Conservation (phyloP, 1,284 basidiomycete genomes). For the Ganoderma lingzhi region DNA sequence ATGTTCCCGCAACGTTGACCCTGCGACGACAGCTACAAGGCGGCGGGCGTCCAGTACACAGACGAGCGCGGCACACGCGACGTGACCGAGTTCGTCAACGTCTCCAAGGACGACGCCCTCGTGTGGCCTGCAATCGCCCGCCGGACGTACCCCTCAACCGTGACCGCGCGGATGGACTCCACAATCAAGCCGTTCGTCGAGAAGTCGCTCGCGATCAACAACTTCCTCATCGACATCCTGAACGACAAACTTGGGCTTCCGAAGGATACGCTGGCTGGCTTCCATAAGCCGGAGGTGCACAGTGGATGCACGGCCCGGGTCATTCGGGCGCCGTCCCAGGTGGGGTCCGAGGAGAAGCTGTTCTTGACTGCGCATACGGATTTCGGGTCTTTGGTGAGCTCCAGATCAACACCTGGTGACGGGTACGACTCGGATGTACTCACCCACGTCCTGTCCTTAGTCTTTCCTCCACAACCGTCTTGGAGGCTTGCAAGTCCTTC, state of each 20-base stretch:
- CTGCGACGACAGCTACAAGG: slow-evolving; percentile 39
- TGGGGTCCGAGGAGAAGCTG: slow-evolving; percentile 27
- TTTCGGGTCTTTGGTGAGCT: slow-evolving; percentile 42
- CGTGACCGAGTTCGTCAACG: slow-evolving; percentile 44
- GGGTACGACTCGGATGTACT: too few species aligned
- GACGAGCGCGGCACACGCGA: slow-evolving; percentile 46
- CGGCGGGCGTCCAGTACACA: slow-evolving; percentile 43
- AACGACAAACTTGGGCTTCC: slow-evolving; percentile 44
- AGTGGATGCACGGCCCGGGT: slow-evolving; percentile 36
- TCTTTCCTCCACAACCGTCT: slow-evolving; percentile 75
- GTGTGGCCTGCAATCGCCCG: slow-evolving; percentile 36
- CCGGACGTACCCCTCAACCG: slow-evolving; percentile 41
- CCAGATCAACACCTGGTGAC: too few species aligned
- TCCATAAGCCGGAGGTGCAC: slow-evolving; percentile 32
- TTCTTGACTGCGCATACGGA: slow-evolving; percentile 43
- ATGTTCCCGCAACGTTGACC: background rate
- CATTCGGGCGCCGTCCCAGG: slow-evolving; percentile 38
- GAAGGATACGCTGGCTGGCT: slow-evolving; percentile 36
- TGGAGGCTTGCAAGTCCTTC: slow-evolving; percentile 76
- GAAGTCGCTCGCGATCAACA: slow-evolving; percentile 42
- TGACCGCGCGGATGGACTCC: slow-evolving; percentile 38
- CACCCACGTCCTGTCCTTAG: slow-evolving; percentile 36
- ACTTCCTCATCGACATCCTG: slow-evolving; percentile 41
- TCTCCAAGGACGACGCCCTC: slow-evolving; percentile 43
- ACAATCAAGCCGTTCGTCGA: slow-evolving; percentile 40